Conservation (phyloP, 345 rosid species). For the Hevea brasiliensis region DNA sequence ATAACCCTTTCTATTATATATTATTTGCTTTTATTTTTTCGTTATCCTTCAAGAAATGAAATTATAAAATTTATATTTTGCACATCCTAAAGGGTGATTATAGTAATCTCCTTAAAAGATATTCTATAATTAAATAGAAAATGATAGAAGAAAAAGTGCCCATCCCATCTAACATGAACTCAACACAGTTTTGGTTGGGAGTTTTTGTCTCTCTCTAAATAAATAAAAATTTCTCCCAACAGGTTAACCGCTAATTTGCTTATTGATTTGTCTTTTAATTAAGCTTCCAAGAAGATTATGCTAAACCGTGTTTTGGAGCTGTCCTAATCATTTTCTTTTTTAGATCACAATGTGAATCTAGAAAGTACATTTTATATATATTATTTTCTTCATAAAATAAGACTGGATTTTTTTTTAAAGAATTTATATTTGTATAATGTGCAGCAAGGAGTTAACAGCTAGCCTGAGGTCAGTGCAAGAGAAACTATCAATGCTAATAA, state of each 20-base stretch:
- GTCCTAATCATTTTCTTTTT: constrained; percentile 13
- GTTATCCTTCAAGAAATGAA: too few relatives aligned
- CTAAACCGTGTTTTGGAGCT: constrained; percentile 27
- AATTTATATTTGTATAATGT: neutral
- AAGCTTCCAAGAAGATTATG: neutral
- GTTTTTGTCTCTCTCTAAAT: neutral
- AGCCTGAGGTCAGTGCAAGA: neutral
- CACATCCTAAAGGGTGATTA: neutral
- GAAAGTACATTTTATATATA: too few relatives aligned
- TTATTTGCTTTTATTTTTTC: too few relatives aligned
- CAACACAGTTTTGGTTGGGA: neutral
- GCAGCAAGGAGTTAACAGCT: neutral
- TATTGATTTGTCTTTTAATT: neutral
- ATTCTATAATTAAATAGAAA: neutral
- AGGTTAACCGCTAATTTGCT: constrained; percentile 25
- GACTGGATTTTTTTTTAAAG: neutral
- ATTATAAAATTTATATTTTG: too few relatives aligned
- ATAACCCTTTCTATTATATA: neutral
- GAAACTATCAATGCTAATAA: neutral
- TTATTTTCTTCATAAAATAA: neutral
- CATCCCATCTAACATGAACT: constrained; percentile 6
- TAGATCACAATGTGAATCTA: neutral
- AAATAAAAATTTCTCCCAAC: neutral
- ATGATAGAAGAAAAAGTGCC: neutral
- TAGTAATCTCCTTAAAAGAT: constrained; percentile 4